Conservation (phyloP, 192 early-diverging fungal genomes). For the Umbelopsis vinacea region DNA sequence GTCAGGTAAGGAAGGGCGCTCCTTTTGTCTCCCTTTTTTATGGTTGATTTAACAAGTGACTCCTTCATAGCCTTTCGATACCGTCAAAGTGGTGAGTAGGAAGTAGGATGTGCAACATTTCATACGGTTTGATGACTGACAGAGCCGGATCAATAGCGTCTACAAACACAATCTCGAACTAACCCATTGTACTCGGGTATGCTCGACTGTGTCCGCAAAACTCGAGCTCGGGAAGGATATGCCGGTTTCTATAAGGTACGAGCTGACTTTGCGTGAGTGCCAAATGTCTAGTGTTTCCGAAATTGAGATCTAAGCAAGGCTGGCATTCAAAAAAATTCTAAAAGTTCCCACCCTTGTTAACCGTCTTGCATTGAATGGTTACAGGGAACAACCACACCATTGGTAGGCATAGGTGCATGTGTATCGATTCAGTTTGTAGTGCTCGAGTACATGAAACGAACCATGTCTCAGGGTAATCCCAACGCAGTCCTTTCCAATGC, state of each 20-base stretch:
- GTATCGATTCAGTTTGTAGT: constrained; percentile 98
- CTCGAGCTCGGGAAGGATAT: constrained; percentile 78
- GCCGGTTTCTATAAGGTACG: constrained; percentile 84
- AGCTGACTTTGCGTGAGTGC: neutral
- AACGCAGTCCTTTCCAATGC: constrained; percentile 61
- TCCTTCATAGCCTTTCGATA: constrained; percentile 69
- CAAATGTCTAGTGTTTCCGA: constrained; percentile 9
- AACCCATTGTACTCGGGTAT: constrained; percentile 75
- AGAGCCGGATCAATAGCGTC: constrained; percentile 51
- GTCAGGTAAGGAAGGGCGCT: constrained; percentile 50
- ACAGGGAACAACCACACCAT: constrained; percentile 87
- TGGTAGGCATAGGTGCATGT: constrained; percentile 93
- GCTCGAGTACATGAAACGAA: constrained; percentile 87
- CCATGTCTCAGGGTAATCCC: constrained; percentile 63
- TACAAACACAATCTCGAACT: constrained; percentile 88
- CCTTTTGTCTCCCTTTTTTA: neutral
- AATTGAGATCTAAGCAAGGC: neutral
- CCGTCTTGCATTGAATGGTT: neutral
- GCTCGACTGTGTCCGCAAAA: constrained; percentile 88
- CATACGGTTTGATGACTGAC: neutral
- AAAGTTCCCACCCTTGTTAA: constrained; percentile 5
- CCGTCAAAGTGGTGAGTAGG: constrained; percentile 74
- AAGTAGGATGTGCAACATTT: too few relatives aligned
- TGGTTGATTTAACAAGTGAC: neutral
- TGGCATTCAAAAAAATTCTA: too few relatives aligned